phyloP scores from a whole-genome alignment of 768 basidiomycete genomes.

The Naganishia antarctica region DNA sequence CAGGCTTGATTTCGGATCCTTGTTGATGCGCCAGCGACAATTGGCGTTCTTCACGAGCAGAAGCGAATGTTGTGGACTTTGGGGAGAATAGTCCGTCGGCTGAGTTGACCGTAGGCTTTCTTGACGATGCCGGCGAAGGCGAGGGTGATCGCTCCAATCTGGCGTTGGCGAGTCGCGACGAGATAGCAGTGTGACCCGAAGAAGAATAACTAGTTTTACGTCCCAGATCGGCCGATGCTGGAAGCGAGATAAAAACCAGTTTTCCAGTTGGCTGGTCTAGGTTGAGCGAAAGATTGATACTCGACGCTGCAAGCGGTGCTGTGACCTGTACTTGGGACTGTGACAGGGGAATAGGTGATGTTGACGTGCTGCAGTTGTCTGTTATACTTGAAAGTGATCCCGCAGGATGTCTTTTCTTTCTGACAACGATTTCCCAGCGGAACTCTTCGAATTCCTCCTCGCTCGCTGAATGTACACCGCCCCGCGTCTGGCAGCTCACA shows the following conservation, averaged over 20 bases:
- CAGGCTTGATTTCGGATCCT: too few species aligned
- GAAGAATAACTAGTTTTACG: slow-evolving; percentile 27
- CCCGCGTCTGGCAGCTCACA: slow-evolving; percentile 58
- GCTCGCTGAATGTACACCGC: slow-evolving; percentile 64
- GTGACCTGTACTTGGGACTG: background rate
- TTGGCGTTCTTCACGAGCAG: background rate
- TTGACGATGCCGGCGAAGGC: slow-evolving; percentile 11
- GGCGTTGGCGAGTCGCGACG: background rate
- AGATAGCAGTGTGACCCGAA: background rate
- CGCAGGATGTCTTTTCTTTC: slow-evolving; percentile 4
- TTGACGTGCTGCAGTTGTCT: background rate
- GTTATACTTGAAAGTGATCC: background rate
- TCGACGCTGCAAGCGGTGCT: slow-evolving; percentile 35
- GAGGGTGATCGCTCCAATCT: slow-evolving; percentile 5
- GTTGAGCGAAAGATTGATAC: slow-evolving; percentile 41
- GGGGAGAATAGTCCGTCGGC: background rate
- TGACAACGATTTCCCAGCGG: slow-evolving; percentile 59
- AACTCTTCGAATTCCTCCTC: slow-evolving; percentile 72
- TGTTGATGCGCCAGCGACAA: background rate
- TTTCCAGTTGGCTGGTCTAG: slow-evolving; percentile 40
- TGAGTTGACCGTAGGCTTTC: background rate
- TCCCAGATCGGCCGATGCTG: slow-evolving; percentile 27
- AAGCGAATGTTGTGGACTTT: background rate
- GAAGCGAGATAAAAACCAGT: slow-evolving; percentile 42
- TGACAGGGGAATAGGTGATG: slow-evolving; percentile 11